A percentile compares a stretch with the other conserved stretches of the same genome.
Evolutionary conservation across 306 rosid species (phyloP).

Genomic region (Pterocarpus macrocarpus): DNA sequence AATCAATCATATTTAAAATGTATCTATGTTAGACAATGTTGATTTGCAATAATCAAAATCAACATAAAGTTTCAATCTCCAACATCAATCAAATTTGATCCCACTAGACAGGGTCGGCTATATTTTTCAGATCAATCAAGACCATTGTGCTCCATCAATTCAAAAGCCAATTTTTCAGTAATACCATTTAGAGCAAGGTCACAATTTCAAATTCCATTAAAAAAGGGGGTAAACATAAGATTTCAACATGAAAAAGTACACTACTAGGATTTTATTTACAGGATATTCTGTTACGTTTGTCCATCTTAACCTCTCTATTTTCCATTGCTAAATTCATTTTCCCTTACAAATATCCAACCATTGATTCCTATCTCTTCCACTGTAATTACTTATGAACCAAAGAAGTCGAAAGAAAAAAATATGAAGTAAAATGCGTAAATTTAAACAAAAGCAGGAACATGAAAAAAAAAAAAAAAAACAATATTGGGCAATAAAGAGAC

Average conservation of each 20-base stretch:
- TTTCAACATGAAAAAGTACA: slow-evolving; percentile 17
- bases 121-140: slow-evolving; percentile 1
- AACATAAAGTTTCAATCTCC: slow-evolving; percentile 15
- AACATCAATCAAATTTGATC: not conserved
- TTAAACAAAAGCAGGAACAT: not conserved
- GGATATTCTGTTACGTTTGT: not conserved
- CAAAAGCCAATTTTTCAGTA: not conserved
- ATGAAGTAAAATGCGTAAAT: not conserved
- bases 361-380: not conserved
- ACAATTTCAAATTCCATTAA: slow-evolving; percentile 4
- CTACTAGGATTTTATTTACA: not conserved
- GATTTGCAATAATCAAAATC: slow-evolving; percentile 28
- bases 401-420: slow-evolving; percentile 1
- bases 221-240: not conserved
- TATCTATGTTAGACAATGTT: not conserved
- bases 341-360: slow-evolving; percentile 9
- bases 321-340: slow-evolving; percentile 5
- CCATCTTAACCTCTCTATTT: slow-evolving; percentile 4
- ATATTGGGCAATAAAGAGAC: not conserved
- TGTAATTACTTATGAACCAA: not conserved
- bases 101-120: not conserved
- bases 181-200: slow-evolving; percentile 17
- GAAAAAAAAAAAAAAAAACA: not conserved
- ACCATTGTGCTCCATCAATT: slow-evolving; percentile 7
- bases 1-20: slow-evolving; percentile 28